Base-by-base conservation (phyloP, 352 stramenopile species). In the Pythium periplocum region DNA sequence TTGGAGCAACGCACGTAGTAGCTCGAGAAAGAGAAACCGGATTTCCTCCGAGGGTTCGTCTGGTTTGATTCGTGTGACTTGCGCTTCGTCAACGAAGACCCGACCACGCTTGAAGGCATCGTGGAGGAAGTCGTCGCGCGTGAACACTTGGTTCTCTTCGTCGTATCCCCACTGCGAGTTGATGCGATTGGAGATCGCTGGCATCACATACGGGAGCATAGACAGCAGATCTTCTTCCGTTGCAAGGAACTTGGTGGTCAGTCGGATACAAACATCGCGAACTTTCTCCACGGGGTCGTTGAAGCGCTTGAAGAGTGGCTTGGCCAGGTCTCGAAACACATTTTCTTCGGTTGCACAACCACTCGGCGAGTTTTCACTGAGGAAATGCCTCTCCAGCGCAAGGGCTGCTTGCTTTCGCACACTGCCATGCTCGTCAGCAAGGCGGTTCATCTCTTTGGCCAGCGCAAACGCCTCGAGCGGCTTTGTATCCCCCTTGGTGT, bases 271-370 rank as follows among this genome's bases (percentile, higher is more conserved):
- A n/a, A 87, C 62, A 11, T 87, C 80, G 7, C 83, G 69, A 10
- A 92, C 78, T 45, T 88, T 91, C 39, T 94, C 83, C 6, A 90
- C 57, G 5, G 75, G 76, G 56, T 92, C 83, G 48, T 89, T 91
- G 49, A 94, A 91, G 32, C 82, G 78, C 59, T 85, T 90, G 57
- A 94, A 89, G 8, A 94, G 59, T 26, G 76, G 67, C 45, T 91
- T 92, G 40, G 77, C 78, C 34, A 92, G 69, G 36, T 76, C 65
- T 7, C 53, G 52, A 51, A 93, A 83, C 0, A 36, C 38, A 5
- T 11, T 52, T 11, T 43, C 30, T 6, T 62, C 45, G 48, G 36
- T 34, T 50, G 50, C 30, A 46, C 6, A 8, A 42, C 38, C 38
- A 12, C 38, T 42, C 1, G 17, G 8, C 0, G 26, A 7, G 30